A percentile compares a stretch with the other conserved stretches of the same genome.
Conservation (phyloP, 192 early-diverging fungal genomes). For the Dissophora ornata region DNA sequence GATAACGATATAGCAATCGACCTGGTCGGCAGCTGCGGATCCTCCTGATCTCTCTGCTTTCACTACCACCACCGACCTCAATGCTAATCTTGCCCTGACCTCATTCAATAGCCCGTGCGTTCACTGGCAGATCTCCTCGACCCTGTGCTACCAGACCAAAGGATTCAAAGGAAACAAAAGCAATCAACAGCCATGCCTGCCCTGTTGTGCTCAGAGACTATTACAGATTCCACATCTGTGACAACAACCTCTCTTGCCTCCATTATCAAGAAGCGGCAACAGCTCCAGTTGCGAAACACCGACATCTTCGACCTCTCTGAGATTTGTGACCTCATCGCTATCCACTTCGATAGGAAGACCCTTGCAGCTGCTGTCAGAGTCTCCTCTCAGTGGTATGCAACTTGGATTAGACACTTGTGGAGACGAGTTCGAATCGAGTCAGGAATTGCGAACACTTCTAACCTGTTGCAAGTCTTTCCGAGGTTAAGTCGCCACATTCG, state of each 20-base stretch:
- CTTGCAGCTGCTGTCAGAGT: slow-evolving; percentile 29
- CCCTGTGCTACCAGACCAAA: too few relatives aligned
- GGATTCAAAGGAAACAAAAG: neutral
- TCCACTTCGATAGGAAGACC: slow-evolving; percentile 16
- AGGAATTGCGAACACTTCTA: neutral
- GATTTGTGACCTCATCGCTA: slow-evolving; percentile 36
- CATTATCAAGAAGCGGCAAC: neutral
- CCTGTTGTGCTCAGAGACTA: slow-evolving; percentile 14
- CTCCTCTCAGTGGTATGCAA: slow-evolving; percentile 21
- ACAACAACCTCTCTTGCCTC: neutral
- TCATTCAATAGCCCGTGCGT: slow-evolving; percentile 18
- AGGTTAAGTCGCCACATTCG: slow-evolving; percentile 31
- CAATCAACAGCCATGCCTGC: slow-evolving; percentile 23
- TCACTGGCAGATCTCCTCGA: too few relatives aligned
- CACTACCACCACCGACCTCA: too few relatives aligned
- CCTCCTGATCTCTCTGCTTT: too few relatives aligned
- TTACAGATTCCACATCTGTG: neutral
- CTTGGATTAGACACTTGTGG: slow-evolving; percentile 41
- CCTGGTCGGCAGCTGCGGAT: too few relatives aligned
- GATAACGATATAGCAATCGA: too few relatives aligned
- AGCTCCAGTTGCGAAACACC: neutral
- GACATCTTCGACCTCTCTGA: slow-evolving; percentile 26
- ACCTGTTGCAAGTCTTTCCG: slow-evolving; percentile 23
- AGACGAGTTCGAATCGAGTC: slow-evolving; percentile 17
- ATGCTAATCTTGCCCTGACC: too few relatives aligned